phyloP scores from a whole-genome alignment of 140 eudicot species.

The Artemisia princeps region DNA sequence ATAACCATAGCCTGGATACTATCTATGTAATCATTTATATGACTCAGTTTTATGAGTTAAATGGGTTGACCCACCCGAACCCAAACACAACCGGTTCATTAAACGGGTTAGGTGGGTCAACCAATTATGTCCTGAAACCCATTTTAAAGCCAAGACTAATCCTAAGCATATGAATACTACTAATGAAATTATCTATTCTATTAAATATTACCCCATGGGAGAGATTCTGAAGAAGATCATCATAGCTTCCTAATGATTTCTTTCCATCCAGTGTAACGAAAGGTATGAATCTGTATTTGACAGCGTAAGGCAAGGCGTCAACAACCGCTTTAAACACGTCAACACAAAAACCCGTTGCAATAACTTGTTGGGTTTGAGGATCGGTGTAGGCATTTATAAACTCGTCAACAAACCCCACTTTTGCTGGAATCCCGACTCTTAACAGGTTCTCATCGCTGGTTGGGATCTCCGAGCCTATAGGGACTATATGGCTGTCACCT shows the following conservation, averaged over 20 bases:
- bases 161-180: not conserved
- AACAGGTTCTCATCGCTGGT: slow-evolving; percentile 33
- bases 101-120: not conserved
- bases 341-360: slow-evolving; percentile 38
- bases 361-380: slow-evolving; percentile 22
- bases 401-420: slow-evolving; percentile 24
- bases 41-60: too few species aligned
- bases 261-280: slow-evolving; percentile 13
- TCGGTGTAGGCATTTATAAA: slow-evolving; percentile 28
- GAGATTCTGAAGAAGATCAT: slow-evolving; percentile 29
- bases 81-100: slow-evolving; percentile 29
- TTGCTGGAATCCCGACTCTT: slow-evolving; percentile 42
- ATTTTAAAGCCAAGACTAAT: not conserved
- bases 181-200: not conserved
- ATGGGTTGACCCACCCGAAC: too few species aligned
- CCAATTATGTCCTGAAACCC: slow-evolving; percentile 16
- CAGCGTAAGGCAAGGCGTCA: slow-evolving; percentile 29
- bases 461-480: slow-evolving; percentile 57
- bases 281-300: slow-evolving; percentile 32
- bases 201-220: slow-evolving; percentile 27
- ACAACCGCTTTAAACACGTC: slow-evolving; percentile 49
- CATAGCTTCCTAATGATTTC: slow-evolving; percentile 23
- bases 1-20: too few species aligned
- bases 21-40: too few species aligned
- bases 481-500: slow-evolving; percentile 31